phyloP scores from a whole-genome alignment of 208 protist genomes.

The Leishmania arabica region DNA sequence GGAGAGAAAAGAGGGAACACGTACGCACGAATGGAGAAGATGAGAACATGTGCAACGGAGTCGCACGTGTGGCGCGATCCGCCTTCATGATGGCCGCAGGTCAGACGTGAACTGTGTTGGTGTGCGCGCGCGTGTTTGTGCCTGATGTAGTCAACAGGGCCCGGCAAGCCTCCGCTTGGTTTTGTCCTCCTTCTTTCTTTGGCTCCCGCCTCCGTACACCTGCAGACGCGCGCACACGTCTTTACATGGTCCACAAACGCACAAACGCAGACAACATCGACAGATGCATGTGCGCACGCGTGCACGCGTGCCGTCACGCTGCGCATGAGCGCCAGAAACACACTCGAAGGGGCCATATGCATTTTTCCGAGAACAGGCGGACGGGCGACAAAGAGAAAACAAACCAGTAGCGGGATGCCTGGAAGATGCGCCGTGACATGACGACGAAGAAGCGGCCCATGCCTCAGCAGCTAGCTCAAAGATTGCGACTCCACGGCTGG shows the following conservation, averaged over 20 bases:
- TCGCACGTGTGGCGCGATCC: background rate
- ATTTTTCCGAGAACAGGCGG: background rate
- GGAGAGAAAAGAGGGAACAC: no score
- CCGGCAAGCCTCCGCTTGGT: no score
- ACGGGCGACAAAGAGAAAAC: background rate
- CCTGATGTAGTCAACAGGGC: background rate
- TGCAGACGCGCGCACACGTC: no score
- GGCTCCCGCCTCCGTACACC: background rate
- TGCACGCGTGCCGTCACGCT: background rate
- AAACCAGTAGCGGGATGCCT: background rate
- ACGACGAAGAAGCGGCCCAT: background rate
- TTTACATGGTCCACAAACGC: background rate
- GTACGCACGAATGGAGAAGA: background rate
- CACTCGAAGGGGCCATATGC: background rate
- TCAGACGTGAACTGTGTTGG: background rate
- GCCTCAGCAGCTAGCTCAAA: conserved; percentile 28
- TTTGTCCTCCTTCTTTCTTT: background rate
- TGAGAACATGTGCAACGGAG: background rate
- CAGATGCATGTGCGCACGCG: background rate
- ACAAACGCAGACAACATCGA: background rate
- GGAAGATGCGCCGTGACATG: background rate
- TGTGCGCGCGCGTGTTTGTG: background rate
- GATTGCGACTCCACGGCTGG: conserved; percentile 79
- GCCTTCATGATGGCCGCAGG: background rate
- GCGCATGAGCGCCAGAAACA: background rate